Conservation (phyloP, 2,329 filamentous ascomycete genomes). For the Aureobasidium lini region DNA sequence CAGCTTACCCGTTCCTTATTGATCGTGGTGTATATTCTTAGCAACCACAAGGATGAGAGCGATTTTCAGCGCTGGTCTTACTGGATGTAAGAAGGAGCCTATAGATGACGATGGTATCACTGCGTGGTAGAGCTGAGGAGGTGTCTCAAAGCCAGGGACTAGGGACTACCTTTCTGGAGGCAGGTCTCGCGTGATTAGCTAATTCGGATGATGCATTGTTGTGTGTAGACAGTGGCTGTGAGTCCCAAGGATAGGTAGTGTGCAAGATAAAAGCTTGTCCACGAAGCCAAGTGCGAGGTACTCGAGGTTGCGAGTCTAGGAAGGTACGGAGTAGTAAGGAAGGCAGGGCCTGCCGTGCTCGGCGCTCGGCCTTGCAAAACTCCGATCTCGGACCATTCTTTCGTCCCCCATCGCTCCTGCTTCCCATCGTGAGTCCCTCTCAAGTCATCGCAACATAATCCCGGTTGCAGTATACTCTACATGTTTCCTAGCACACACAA, state of each 20-base stretch:
- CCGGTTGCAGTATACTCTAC: no score
- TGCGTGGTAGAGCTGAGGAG: neutral
- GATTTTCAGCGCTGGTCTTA: neutral
- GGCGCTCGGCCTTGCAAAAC: neutral
- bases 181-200: neutral
- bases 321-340: neutral
- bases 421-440: neutral
- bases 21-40: constrained; percentile 1
- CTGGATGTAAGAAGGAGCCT: no score
- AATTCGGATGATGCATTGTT: neutral
- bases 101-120: neutral
- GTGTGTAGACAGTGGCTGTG: neutral
- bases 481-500: no score
- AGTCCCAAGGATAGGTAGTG: neutral
- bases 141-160: neutral
- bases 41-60: neutral
- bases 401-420: neutral
- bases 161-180: neutral
- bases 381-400: neutral
- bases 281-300: neutral
- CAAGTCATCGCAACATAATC: neutral
- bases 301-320: neutral
- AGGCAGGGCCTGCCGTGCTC: neutral
- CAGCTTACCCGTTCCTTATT: neutral
- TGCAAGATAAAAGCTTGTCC: neutral